Percentiles rank a stretch among this genome's conserved stretches.
Evolutionary conservation across 768 basidiomycete species (phyloP).

Genomic region (Dentipellis fragilis): DNA sequence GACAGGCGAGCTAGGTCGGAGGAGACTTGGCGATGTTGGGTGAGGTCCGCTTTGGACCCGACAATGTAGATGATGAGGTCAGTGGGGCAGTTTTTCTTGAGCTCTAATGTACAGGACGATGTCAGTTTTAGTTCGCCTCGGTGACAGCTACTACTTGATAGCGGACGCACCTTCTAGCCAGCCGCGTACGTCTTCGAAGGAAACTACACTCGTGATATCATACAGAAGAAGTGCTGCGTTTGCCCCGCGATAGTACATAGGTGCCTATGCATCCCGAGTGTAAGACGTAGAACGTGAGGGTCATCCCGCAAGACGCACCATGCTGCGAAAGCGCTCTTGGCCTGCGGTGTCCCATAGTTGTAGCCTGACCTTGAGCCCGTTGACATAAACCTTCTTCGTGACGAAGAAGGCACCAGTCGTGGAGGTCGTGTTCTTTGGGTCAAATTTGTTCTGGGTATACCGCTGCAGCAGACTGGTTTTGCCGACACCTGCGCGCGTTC

Average conservation of each 20-base stretch:
- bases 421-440: slow-evolving; percentile 78
- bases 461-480: slow-evolving; percentile 88
- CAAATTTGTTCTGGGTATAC: slow-evolving; percentile 86
- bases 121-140: no score
- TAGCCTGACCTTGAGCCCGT: slow-evolving; percentile 77
- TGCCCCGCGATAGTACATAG: slow-evolving; percentile 95
- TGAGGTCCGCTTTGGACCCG: slow-evolving; percentile 83
- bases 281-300: not conserved
- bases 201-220: slow-evolving; percentile 84
- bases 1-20: slow-evolving; percentile 76
- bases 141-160: not conserved
- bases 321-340: slow-evolving; percentile 86
- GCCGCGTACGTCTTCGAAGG: slow-evolving; percentile 83
- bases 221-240: slow-evolving; percentile 91
- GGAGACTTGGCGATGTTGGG: slow-evolving; percentile 63
- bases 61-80: slow-evolving; percentile 93
- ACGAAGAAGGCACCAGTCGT: slow-evolving; percentile 93
- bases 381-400: slow-evolving; percentile 81
- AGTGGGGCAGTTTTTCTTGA: slow-evolving; percentile 81
- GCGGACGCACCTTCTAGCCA: slow-evolving; percentile 72
- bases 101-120: slow-evolving; percentile 36
- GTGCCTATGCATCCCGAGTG: slow-evolving; percentile 44
- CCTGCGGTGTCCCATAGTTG: slow-evolving; percentile 93
- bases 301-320: slow-evolving; percentile 39
- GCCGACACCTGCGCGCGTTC: slow-evolving; percentile 55